phyloP scores from a whole-genome alignment of 2,329 filamentous ascomycete species.

The Colletotrichum sidae region DNA sequence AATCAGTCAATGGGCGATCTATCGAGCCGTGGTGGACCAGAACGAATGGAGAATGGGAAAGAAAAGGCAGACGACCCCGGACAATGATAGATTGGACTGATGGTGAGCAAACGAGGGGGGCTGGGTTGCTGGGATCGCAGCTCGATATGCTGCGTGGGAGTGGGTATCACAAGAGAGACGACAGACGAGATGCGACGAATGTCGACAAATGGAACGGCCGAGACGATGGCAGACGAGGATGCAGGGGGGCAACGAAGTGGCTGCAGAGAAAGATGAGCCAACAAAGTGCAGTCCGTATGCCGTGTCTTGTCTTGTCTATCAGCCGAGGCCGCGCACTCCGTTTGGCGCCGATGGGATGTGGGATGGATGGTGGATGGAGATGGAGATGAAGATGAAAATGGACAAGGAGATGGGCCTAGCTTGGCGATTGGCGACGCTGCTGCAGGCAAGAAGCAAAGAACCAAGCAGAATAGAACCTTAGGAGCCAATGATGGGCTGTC shows the following conservation, averaged over 20 bases:
- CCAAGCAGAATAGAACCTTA: background rate
- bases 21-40: slow-evolving; percentile 21
- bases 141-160: slow-evolving; percentile 33
- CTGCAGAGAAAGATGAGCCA: background rate
- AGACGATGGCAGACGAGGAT: background rate
- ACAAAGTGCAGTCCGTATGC: background rate
- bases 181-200: slow-evolving; percentile 23
- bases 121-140: slow-evolving; percentile 17
- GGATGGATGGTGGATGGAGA: too few relatives aligned
- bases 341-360: background rate
- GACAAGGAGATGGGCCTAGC: too few relatives aligned
- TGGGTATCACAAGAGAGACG: background rate
- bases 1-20: slow-evolving; percentile 28
- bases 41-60: slow-evolving; percentile 21
- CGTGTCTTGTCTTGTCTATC: background rate
- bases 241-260: slow-evolving; percentile 22
- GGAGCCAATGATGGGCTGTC: slow-evolving; percentile 12
- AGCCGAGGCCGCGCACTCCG: slow-evolving; percentile 9
- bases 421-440: too few relatives aligned
- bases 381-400: too few relatives aligned
- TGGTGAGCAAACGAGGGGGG: slow-evolving; percentile 34
- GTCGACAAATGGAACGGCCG: slow-evolving; percentile 35
- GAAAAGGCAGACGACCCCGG: slow-evolving; percentile 1
- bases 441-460: background rate
- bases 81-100: slow-evolving; percentile 20